Conservation (phyloP, 2,329 filamentous ascomycete species). For the Beauveria rudraprayagi region DNA sequence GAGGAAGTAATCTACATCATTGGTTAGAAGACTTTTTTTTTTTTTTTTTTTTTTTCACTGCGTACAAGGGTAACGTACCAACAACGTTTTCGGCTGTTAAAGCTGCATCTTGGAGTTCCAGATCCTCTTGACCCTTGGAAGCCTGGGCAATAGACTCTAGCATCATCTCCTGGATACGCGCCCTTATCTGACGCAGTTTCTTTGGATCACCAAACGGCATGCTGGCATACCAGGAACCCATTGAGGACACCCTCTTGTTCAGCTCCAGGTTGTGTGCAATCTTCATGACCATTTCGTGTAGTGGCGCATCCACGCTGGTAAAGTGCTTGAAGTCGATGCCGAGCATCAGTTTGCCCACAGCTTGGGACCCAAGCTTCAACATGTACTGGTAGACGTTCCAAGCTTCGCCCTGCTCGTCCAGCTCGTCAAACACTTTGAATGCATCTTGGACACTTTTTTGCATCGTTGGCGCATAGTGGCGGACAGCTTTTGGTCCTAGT, state of each 20-base stretch:
- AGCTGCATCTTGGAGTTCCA: conserved; percentile 41
- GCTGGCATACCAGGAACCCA: conserved; percentile 46
- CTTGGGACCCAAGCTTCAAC: conserved; percentile 40
- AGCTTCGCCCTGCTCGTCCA: conserved; percentile 39
- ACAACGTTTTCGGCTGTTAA: conserved; percentile 35
- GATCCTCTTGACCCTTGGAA: conserved; percentile 29
- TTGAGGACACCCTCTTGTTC: conserved; percentile 50
- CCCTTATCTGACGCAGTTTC: conserved; percentile 27
- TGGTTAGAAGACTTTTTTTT: too few species aligned
- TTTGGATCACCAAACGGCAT: conserved; percentile 51
- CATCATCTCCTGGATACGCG: conserved; percentile 28
- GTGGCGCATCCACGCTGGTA: conserved; percentile 32
- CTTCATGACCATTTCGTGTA: conserved; percentile 41
- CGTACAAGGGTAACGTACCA: not conserved
- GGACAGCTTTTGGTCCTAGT: conserved; percentile 50
- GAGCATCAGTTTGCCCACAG: conserved; percentile 36
- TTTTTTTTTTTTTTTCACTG: too few species aligned
- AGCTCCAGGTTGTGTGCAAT: conserved; percentile 45
- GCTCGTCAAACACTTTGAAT: conserved; percentile 41
- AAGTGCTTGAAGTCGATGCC: conserved; percentile 41
- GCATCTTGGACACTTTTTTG: conserved; percentile 43
- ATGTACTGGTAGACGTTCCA: conserved; percentile 44
- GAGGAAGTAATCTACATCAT: too few species aligned
- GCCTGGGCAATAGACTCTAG: conserved; percentile 30
- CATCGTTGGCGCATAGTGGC: conserved; percentile 54